Evolutionary conservation across 2,329 filamentous ascomycete species (phyloP).

Genomic region (Ceratocystis cacaofunesta): DNA sequence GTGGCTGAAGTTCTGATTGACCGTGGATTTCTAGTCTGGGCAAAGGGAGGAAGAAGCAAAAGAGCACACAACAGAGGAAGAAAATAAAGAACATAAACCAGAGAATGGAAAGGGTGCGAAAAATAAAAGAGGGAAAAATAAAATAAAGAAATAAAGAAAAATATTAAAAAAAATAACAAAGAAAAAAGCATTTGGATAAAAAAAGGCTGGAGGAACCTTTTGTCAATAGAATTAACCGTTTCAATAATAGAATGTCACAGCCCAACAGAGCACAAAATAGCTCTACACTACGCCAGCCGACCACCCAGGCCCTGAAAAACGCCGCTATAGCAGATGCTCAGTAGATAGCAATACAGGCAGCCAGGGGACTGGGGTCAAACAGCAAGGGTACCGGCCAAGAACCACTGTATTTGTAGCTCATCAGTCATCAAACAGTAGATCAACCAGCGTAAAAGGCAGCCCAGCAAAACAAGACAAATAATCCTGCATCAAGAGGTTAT

Average conservation of each 20-base stretch:
- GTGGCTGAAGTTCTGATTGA: no score
- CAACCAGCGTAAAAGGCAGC: background rate
- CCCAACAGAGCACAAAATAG: background rate
- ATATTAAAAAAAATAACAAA: background rate
- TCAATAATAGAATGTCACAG: background rate
- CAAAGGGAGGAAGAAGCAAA: no score
- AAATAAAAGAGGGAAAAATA: background rate
- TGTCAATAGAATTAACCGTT: background rate
- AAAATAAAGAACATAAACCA: background rate
- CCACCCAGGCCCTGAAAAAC: background rate
- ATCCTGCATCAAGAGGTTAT: background rate
- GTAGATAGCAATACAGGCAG: background rate
- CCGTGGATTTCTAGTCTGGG: no score
- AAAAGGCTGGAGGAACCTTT: background rate
- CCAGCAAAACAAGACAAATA: background rate
- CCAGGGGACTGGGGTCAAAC: background rate
- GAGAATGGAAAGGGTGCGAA: background rate
- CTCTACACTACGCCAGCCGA: background rate
- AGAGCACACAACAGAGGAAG: no score
- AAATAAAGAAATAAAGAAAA: conserved; percentile 3
- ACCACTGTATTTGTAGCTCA: background rate
- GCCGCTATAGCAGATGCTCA: background rate
- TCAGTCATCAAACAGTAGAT: background rate
- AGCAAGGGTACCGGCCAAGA: background rate
- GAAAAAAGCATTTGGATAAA: background rate